Evolutionary conservation across 2,329 filamentous ascomycete species (phyloP), one percentile per base, ranked within the genome.

Genomic region (Cercospora citrullina): DNA sequence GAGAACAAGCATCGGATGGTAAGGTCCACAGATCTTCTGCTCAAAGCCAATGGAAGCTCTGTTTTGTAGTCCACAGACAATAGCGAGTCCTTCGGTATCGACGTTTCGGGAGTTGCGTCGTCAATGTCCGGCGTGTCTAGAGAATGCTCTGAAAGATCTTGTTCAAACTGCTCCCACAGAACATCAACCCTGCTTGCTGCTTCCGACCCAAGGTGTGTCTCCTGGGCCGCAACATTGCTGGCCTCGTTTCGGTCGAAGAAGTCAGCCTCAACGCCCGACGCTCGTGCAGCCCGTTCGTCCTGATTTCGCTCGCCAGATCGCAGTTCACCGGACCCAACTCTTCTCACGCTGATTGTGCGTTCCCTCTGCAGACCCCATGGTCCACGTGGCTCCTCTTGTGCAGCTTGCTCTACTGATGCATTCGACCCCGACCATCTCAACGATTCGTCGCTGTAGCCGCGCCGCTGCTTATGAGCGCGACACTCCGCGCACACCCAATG

Each of bases 1-100:
- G 72, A 69, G 31, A 71, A 68, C 14, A 79, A 61, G 59, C 75
- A 77, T 42, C 72, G 72, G 4, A 74, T 67, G 8, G 74, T 62
- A 18, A 73, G 39, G 60, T 78, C 74, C 8, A 70, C 59, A 14
- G 76, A 72, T 1, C 59, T 33, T 10, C 65, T 33, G 9, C 63
- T 57, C 23, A 78, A 33, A 42, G 76, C 75, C 6, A 39, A 18
- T 3, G 71, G 67, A 6, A 78, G 66, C 16, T 70, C 60, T 6
- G 60, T 55, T 39, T 64, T 67, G 68, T 76, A 75, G 63, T 76
- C 70, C 10, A 77, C 30, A 21, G 74, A 39, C 10, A 74, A 68
- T 18, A 75, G 57, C 23, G 67, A 28, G 55, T 66, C 60, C 23
- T 70, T 39, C 31, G 63, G 57, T 14, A 67, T 58, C n/a, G 62